A percentile compares a stretch with the other conserved stretches of the same genome.
These are phyloP conservation scores for Solioccasus polychromus DNA, from an alignment of 768 basidiomycete genomes.

Conservation along the genomic window DNA sequence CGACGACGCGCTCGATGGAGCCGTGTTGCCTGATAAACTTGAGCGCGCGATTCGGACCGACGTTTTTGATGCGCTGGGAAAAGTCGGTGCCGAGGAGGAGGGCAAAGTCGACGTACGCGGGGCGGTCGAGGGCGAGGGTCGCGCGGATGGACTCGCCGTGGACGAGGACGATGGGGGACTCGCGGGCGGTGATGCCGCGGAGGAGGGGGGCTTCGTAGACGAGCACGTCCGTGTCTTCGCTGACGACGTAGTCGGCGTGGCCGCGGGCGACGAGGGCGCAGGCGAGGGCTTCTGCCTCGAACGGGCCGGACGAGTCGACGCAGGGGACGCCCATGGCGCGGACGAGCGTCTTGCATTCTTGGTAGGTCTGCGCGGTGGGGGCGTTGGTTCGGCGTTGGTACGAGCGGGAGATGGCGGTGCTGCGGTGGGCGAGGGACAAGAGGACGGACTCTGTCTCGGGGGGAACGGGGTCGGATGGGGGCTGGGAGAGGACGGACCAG, in stretches of 20 bases:
- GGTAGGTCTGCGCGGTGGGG: conserved; percentile 65
- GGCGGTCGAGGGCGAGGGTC: conserved; percentile 52
- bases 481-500: conserved; percentile 46
- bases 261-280: conserved; percentile 73
- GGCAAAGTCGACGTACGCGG: conserved; percentile 76
- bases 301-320: conserved; percentile 61
- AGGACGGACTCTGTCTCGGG: conserved; percentile 22
- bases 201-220: conserved; percentile 81
- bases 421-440: conserved; percentile 45
- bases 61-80: conserved; percentile 74
- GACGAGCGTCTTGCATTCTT: conserved; percentile 66
- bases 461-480: conserved; percentile 9
- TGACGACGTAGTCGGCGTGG: conserved; percentile 81
- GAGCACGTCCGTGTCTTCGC: conserved; percentile 88
- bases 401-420: conserved; percentile 57
- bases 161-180: conserved; percentile 59
- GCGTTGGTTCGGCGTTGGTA: conserved; percentile 60
- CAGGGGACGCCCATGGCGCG: conserved; percentile 81
- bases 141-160: conserved; percentile 61
- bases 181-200: conserved; percentile 65
- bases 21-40: conserved; percentile 70
- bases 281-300: conserved; percentile 86
- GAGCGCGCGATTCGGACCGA: conserved; percentile 78
- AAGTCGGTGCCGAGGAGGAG: conserved; percentile 91
- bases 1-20: conserved; percentile 68